Base-by-base conservation (phyloP, 2,329 filamentous ascomycete species). In the Aspergillus intermedius region DNA sequence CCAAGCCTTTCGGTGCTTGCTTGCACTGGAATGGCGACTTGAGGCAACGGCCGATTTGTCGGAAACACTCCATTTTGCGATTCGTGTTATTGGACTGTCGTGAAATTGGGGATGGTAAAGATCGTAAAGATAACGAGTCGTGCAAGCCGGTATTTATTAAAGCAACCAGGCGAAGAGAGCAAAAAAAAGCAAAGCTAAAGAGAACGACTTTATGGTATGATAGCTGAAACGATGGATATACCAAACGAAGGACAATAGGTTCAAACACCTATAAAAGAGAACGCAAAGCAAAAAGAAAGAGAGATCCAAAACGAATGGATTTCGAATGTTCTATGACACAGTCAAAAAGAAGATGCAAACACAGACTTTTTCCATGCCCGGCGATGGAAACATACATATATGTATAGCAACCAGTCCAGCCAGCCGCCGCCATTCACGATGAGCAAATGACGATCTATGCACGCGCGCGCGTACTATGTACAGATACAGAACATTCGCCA, bases 1-100 rank as follows among this genome's bases (percentile, higher is more conserved):
- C 65, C 49, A 70, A 55, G n/a, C 55, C 57, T 22, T 53, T 59
- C 15, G 59, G 60, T 35, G 43, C 42, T 25, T 61, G 53, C 12
- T 57, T 56, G 42, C 60, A 61, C 42, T 50, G 57, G 49, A 69
- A 68, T 5, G 64, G 60, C 21, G 61, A 58, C 46, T 62, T 68
- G 40, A 69, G 43, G 49, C 63, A 64, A 45, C 61, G 64, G 43
- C 59, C 55, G 22, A 70, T 57, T 49, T 65, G 63, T 43, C 64
- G 60, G 46, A 70, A 66, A 52, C 68, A 70, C 43, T 64, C 65
- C 65, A 69, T 67, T 15, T 9, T 35, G 34, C 15, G 17, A 21
- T 28, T 40, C 13, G 8, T 32, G 37, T 32, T 8, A 15, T 35
- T 54, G 30, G 28, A n/a, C 17, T 45, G 28, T 12, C 40, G 40